Conservation (phyloP, 192 early-diverging fungal genomes). For the Podila minutissima region DNA sequence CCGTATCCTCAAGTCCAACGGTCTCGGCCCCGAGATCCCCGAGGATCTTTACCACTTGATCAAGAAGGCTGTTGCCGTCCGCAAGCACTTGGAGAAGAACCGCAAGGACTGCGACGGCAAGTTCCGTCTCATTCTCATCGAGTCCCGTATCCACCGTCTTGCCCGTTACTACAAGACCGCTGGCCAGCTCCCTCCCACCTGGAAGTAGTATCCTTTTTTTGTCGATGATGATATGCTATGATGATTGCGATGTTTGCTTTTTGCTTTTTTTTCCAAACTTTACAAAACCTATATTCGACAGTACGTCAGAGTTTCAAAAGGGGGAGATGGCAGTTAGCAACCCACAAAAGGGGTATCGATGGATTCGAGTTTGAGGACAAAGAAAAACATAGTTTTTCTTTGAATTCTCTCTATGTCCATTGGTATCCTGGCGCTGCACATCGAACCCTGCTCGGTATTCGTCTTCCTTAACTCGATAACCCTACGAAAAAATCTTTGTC, state of each 20-base stretch:
- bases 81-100: constrained; percentile 99
- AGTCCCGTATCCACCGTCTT: constrained; percentile 98
- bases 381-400: background rate
- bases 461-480: constrained; percentile 11
- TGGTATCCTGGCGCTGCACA: constrained; percentile 19
- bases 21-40: constrained; percentile 94
- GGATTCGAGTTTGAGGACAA: background rate
- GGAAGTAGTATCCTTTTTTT: constrained; percentile 86
- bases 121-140: constrained; percentile 98
- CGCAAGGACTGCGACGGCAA: constrained; percentile 99
- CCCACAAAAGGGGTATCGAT: background rate
- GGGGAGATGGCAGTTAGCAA: background rate
- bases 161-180: constrained; percentile 98
- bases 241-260: constrained; percentile 2
- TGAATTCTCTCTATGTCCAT: constrained; percentile 1
- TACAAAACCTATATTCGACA: constrained; percentile 8
- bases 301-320: constrained; percentile 5
- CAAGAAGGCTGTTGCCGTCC: constrained; percentile 99
- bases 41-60: constrained; percentile 99
- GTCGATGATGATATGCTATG: background rate
- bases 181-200: constrained; percentile 96
- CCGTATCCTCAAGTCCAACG: constrained; percentile 98
- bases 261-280: constrained; percentile 8
- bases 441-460: constrained; percentile 35
- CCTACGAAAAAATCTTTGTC: background rate